Evolutionary conservation across 2,329 filamentous ascomycete species (phyloP), one percentile per base, ranked within the genome.

Genomic region (Ophiostoma angusticollis): DNA sequence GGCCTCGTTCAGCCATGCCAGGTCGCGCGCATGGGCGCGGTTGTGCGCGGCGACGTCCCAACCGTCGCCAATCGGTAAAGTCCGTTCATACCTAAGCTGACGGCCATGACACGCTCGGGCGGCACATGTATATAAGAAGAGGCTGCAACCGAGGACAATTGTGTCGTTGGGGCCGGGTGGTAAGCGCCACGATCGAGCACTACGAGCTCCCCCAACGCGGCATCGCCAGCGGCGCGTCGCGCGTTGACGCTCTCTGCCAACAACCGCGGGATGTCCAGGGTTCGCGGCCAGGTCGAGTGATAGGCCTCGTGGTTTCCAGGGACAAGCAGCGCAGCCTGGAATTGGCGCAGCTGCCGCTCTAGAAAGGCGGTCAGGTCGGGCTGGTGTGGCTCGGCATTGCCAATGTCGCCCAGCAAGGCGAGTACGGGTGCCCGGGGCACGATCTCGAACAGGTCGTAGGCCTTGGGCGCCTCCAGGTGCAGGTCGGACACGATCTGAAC

Each of bases 241-340:
- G 24, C 5, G 11, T n/a, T 12, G 5, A 42, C 8, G 6, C 58
- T 51, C 2, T 51, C n/a, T 24, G 61, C 55, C 25, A 64, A 62
- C 0, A 18, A 39, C 19, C 44, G 44, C 12, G 67, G 52, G 2
- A 46, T 43, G 2, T 32, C 22, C 21, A 56, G 50, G 0, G 56
- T 52, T 0, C 49, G 43, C 2, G 47, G 30, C 63, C 63, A 68
- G 29, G 12, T 54, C 5, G 59, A 60, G 32, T 54, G 49, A 45
- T 68, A 74, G 0, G 69, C 58, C 48, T 78, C 72, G 48, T 77
- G 71, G 46, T 77, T 77, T 0, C 72, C 70, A 0, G 65, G 51
- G 0, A 76, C 57, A 22, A 73, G 59, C 29, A 77, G 61, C 1
- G 77, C 65, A 2, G 57, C 50, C 5, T 55, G 50, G 46, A 74